Base-by-base conservation (phyloP, 1,284 basidiomycete species). In the Laetiporus sulphureus region DNA sequence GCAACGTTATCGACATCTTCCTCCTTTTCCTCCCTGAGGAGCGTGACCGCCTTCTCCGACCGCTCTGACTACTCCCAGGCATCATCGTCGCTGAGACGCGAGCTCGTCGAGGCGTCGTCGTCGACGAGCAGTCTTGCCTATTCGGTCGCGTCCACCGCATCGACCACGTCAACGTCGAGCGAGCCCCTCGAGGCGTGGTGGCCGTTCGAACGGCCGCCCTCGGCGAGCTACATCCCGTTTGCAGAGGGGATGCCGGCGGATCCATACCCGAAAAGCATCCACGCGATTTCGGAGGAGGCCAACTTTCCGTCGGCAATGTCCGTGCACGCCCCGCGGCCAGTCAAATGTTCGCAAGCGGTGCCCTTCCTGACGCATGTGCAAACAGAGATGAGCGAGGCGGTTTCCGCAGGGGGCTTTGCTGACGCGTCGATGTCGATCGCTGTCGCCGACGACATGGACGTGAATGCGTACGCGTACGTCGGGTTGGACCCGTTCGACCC, bases 261-360 rank as follows among this genome's bases (percentile, higher is more conserved):
- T 13, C 25, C 13, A 13, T 13, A 7, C 25, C 25, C 13, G 25
- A 13, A 27, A 13, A 13, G 8, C 25, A 13, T 27, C 25, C 8
- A 27, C 25, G 25, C 25, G 8, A 13, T 13, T 7, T 27, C 8
- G 25, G 25, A 13, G 8, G 25, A 7, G 25, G 8, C 25, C 8
- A 27, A 8, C 8, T 7, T 7, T 13, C 7, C 13, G 25, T 27
- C 13, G 24, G 35, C 41, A 19, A 12, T 46, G 15, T 40, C 44
- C 15, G 47, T 53, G 11, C 46, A 49, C 46, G 52, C 52, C 15
- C 52, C 52, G 22, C 47, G 45, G 20, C 52, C 52, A 19, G 36
- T 53, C 10, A 46, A 46, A 13, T 51, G 48, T 33, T 41, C 42
- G 15, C 44, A 41, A 7, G 25, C 8, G 31, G 50, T 49, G 29